Evolutionary conservation across 805 yeast genomes (phyloP), one percentile per base, ranked within the genome.

Genomic region (Yarrowia sp.): DNA sequence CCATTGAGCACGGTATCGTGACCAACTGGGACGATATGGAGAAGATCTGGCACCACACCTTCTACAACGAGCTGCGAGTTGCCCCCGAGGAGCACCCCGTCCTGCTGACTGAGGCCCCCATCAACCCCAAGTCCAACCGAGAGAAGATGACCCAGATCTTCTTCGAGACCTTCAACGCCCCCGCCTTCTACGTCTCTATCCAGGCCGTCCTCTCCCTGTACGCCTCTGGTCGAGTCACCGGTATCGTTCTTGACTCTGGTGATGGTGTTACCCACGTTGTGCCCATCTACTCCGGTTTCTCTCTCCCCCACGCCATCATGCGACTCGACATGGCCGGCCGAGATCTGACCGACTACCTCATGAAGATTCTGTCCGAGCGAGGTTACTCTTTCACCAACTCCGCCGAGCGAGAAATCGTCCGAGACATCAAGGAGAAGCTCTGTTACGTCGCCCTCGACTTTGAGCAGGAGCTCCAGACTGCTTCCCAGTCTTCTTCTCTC

Each of bases 11-110:
- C 86, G 99, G 99, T 90, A 92, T 95, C 74, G 98, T 95, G 71
- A 93, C 97, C 83, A 92, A 95, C 92, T 95, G 99, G 99, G 98
- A 93, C 80, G 99, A 95, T 79, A 95, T 95, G 99, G 99, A 95
- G 85, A 93, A 93, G 84, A 95, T 95, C 86, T 95, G 99, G 99
- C 98, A 95, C 83, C 99, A 95, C 87, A 95, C 98, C 75, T 95
- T 95, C 87, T 93, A 92, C 93, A 95, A 95, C 84, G 99, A 95
- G 84, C 89, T 95, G 83, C 91, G 98, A 85, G 98, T 95, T 80
- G 98, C 98, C 68, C 98, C 98, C 82, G 99, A 95, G 83, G 99
- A 95, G 84, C 99, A 95, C 86, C 98, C 98, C 80, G 97, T 93
- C 75, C 84, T 95, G 80, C 88, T 95, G 83, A 95, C 99, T 72